Base-by-base conservation (phyloP, 2,329 filamentous ascomycete genomes). In the Neocatenulostroma microsporum region DNA sequence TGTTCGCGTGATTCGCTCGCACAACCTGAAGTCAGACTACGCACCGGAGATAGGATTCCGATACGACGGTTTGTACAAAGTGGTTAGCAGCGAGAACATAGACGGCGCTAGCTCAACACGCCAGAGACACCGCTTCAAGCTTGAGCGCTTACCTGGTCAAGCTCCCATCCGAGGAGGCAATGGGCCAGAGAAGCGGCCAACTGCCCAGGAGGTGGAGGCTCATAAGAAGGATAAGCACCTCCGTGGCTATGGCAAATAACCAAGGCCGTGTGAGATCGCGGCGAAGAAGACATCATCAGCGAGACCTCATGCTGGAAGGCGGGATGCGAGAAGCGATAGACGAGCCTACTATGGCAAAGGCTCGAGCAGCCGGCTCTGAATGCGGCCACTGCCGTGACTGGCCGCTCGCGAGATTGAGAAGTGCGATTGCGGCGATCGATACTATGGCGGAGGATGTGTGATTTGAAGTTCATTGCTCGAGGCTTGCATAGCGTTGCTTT, bases 11-110 rank as follows among this genome's bases (percentile, higher is more conserved):
- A 59, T 78, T 5, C 66, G 74, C 2, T 68, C 66, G 0, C 47
- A 53, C 4, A 64, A 67, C 13, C 52, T 67, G 2, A 51, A 54
- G 8, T 64, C 65, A 13, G 42, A 38, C 0, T 73, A 64, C 36
- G 59, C 67, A 0, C 74, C 74, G 0, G 40, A 50, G 1, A 42
- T 57, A 8, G 74, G 74, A 0, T 60, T 73, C n/a, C 57, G 75
- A 2, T 78, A 78, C 35, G 74, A 78, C 49, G 75, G 74, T 0
- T 50, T 78, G 0, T 79, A 78, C 43, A 49, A 57, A 4, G 64
- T 77, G 4, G 56, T 55, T 0, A 49, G 40, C 3, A 60, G 58
- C 31, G 51, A 66, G 40, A 36, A 63, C 0, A 23, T 68, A 2
- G 62, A 74, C 36, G 21, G 46, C 3, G 18, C 63, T 1, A 58